Evolutionary conservation across 2,329 filamentous ascomycete species (phyloP), one percentile per base, ranked within the genome.

Genomic region (Fusarium sarcochroum): DNA sequence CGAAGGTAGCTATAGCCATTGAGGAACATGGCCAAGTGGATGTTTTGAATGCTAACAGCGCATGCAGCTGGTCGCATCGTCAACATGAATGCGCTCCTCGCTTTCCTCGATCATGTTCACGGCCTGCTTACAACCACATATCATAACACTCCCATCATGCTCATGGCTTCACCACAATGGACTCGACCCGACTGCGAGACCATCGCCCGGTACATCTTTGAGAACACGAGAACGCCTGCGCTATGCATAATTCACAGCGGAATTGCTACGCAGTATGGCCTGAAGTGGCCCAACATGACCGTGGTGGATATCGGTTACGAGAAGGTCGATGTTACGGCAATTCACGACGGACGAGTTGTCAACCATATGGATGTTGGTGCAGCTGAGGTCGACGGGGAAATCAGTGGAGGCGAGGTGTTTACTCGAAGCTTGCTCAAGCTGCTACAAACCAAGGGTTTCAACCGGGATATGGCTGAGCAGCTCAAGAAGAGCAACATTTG

Each of bases 141-240:
- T 78, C 96, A 98, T 82, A 98, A 98, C 81, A 98, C 95, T 0
- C 94, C 96, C 3, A 93, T 99, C 69, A 86, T 98, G 78, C 88
- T 99, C 66, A 91, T 98, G 80, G 88, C 92, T 9, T 93, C 97
- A 72, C 94, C 96, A 6, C 91, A 90, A 71, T 99, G 96, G 95
- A 94, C 93, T 6, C 89, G 92, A 10, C 90, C 91, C 66, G 94
- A 98, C 79, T 91, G 91, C 77, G 95, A 98, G 80, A 88, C 87
- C 38, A 90, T 99, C 70, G 92, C 94, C 15, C 93, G 96, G 67
- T 99, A 97, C 83, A 89, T 98, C 69, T 99, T 99, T 75, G 96
- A 99, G 80, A 97, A 96, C 81, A 97, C 97, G 77, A 96, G 95
- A 82, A 96, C 93, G 0, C 96, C 96, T 0, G 94, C 93, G 0